Base-by-base conservation (phyloP, 352 stramenopile species). In the Hyphochytrium catenoides region DNA sequence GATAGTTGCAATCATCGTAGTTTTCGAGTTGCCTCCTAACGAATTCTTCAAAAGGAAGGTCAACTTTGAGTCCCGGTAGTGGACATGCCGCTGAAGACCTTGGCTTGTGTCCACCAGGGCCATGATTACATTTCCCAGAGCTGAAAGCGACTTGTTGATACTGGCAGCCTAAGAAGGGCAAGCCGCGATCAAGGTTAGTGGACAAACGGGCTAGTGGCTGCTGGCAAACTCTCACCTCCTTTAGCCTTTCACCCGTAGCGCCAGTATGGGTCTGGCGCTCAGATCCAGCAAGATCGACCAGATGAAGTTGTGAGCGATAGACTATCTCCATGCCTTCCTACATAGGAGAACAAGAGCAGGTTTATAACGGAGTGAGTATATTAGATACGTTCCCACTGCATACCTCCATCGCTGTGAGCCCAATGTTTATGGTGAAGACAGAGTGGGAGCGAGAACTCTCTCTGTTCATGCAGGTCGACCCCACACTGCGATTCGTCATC, bases 401-500 rank as follows among this genome's bases (percentile, higher is more conserved):
- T n/a, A n/a, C 50, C 8, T 66, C 73, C 18, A 67, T 56, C 31
- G 78, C 48, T 2, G 56, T 70, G 16, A 75, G 71, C 41, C 94
- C 65, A 26, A 98, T 38, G 32, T 82, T 74, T 15, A 98, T 59
- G 9, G 85, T 93, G 45, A 97, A 98, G 16, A 98, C 87, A 4
- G 86, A 85, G 48, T 98, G 89, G 0, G 79, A 94, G 8, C 91
- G 63, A 41, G 78, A 95, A 26, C 73, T 94, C 43, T 88, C 84
- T 17, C 70, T 54, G 55, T 98, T 98, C 91, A 98, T 97, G 22
- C 93, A 61, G 0, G 91, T 98, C 2, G 76, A 72, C 3, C 75
- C 88, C 36, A 91, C 93, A 19, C 83, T 92, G 8, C 89, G 67
- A 21, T 75, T 95, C n/a, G 52, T 52, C 1, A 61, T 64, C 21